Evolutionary conservation across 768 basidiomycete species (phyloP).

Genomic region (Kwoniella botswanensis): DNA sequence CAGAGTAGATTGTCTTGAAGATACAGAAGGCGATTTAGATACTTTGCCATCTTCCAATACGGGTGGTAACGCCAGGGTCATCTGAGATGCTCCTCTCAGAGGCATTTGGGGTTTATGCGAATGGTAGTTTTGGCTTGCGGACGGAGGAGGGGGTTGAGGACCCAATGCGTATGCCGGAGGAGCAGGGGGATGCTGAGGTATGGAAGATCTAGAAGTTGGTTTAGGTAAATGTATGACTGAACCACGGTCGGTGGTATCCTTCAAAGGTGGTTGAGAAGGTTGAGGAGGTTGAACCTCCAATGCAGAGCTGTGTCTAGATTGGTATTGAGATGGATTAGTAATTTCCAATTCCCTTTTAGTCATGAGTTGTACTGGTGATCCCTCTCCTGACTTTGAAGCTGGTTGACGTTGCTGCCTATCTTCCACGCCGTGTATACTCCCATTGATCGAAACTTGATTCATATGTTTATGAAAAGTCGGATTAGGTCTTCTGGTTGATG

Average conservation of each 20-base stretch:
- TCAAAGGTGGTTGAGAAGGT: not conserved
- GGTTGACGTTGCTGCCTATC: not conserved
- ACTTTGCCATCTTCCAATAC: not conserved
- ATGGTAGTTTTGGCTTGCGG: not conserved
- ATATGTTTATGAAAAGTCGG: constrained; percentile 1
- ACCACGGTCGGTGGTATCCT: not conserved
- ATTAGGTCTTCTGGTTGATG: constrained; percentile 5
- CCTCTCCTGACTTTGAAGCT: not conserved
- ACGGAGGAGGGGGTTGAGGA: not conserved
- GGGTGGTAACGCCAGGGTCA: not conserved
- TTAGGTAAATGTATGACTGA: not conserved
- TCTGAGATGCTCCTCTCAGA: not conserved
- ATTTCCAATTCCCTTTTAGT: not conserved
- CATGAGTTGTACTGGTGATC: not conserved
- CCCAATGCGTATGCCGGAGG: not conserved
- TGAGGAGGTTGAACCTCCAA: too few relatives aligned
- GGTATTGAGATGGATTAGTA: not conserved
- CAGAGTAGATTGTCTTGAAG: not conserved
- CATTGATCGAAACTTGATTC: constrained; percentile 1
- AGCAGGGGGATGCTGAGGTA: not conserved
- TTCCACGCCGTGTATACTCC: not conserved
- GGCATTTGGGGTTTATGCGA: constrained; percentile 6
- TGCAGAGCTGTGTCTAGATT: too few relatives aligned
- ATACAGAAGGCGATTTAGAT: not conserved
- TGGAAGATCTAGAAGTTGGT: not conserved